These are phyloP conservation scores for Periconia sp. DNA, from an alignment of 2,329 filamentous ascomycete species.

Conservation along the genomic window DNA sequence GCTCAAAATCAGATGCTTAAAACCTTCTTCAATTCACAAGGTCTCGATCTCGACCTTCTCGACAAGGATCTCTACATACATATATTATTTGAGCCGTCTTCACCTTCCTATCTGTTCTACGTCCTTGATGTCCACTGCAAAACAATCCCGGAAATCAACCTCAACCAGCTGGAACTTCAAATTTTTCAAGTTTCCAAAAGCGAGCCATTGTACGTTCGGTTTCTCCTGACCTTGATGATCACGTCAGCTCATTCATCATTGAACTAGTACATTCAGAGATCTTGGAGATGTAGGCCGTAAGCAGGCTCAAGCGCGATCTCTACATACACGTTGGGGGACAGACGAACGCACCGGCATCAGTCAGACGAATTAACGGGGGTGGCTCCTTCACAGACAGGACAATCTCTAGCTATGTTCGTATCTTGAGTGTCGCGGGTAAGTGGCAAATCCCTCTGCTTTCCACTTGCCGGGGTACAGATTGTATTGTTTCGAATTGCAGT, in stretches of 20 bases:
- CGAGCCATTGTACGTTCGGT: slow-evolving; percentile 14
- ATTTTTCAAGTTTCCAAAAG: slow-evolving; percentile 17
- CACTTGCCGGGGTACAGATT: slow-evolving; percentile 1
- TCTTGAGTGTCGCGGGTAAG: slow-evolving; percentile 3
- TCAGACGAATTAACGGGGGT: slow-evolving; percentile 19
- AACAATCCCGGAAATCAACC: slow-evolving; percentile 12
- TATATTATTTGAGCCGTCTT: slow-evolving; percentile 17
- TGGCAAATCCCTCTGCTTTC: slow-evolving; percentile 3
- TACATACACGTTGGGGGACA: slow-evolving; percentile 13
- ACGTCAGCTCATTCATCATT: slow-evolving; percentile 10
- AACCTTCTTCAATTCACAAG: slow-evolving; percentile 15
- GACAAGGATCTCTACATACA: slow-evolving; percentile 13
- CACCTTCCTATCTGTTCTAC: slow-evolving; percentile 11
- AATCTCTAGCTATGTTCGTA: slow-evolving; percentile 3
- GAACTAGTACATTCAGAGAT: slow-evolving; percentile 18
- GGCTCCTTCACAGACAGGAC: slow-evolving; percentile 9
- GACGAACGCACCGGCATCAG: slow-evolving; percentile 11
- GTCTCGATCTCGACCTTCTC: slow-evolving; percentile 8
- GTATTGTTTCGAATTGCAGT: slow-evolving; percentile 1
- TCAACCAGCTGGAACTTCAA: slow-evolving; percentile 16
- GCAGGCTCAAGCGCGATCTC: slow-evolving; percentile 14
- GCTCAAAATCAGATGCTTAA: slow-evolving; percentile 12
- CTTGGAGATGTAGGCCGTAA: slow-evolving; percentile 16
- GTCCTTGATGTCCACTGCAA: slow-evolving; percentile 17
- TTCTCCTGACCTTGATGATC: slow-evolving; percentile 3